Evolutionary conservation across 2,329 filamentous ascomycete genomes (phyloP).

Genomic region (Cordyceps pruinosa): DNA sequence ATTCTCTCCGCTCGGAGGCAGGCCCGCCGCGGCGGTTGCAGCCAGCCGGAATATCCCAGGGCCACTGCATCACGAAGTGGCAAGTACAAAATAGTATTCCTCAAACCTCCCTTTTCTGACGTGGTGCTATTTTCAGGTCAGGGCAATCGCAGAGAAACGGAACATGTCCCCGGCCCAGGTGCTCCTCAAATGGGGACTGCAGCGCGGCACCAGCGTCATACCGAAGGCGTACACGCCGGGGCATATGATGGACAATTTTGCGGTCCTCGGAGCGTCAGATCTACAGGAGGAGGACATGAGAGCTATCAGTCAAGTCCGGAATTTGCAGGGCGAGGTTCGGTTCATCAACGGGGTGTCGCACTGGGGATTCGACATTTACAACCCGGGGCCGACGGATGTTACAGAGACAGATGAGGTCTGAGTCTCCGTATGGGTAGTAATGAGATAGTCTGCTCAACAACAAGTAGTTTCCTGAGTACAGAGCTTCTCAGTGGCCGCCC

Average conservation of each 20-base stretch:
- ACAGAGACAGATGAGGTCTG: no score
- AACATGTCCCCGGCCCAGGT: constrained; percentile 1
- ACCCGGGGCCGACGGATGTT: neutral
- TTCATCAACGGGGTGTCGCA: neutral
- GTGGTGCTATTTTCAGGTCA: neutral
- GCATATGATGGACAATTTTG: constrained; percentile 7
- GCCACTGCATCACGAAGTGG: neutral
- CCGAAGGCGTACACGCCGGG: constrained; percentile 1
- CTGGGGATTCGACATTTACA: constrained; percentile 10
- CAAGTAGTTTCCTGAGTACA: no score
- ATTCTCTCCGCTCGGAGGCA: constrained; percentile 10
- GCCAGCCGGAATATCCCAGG: neutral
- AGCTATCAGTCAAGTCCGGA: neutral
- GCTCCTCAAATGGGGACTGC: constrained; percentile 9
- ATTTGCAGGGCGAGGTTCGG: neutral
- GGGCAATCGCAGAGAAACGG: neutral
- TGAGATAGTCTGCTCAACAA: no score
- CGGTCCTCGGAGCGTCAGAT: neutral
- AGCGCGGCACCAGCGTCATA: constrained; percentile 10
- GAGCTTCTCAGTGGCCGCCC: no score
- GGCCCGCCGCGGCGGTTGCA: neutral
- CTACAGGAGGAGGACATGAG: neutral
- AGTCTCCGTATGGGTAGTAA: no score
- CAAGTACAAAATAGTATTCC: neutral
- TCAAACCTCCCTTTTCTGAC: no score